Percentiles rank a stretch among this genome's conserved stretches.
Conservation (phyloP, 345 rosid species). For the Citrus sp. region DNA sequence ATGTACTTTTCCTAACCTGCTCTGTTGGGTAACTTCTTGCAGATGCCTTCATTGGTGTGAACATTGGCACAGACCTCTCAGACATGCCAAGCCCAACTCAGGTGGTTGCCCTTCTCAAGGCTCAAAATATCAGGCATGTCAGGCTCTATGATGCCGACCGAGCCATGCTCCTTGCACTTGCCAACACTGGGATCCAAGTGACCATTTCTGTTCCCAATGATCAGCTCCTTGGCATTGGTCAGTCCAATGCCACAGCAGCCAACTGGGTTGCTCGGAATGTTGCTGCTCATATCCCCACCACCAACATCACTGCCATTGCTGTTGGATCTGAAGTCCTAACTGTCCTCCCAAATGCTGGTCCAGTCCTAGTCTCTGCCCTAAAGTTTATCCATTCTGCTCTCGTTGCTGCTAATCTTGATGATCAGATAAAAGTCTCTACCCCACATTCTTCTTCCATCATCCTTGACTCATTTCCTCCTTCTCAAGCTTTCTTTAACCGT, state of each 20-base stretch:
- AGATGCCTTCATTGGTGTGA: conserved; percentile 87
- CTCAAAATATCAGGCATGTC: conserved; percentile 76
- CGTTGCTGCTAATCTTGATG: conserved; percentile 83
- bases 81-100: conserved; percentile 90
- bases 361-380: conserved; percentile 78
- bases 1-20: background rate
- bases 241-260: conserved; percentile 95
- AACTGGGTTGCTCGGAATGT: conserved; percentile 93
- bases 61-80: conserved; percentile 82
- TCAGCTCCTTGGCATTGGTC: conserved; percentile 92
- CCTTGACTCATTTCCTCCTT: conserved; percentile 96
- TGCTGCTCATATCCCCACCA: conserved; percentile 78
- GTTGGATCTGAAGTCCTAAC: conserved; percentile 91
- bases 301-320: conserved; percentile 86
- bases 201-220: conserved; percentile 93
- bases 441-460: conserved; percentile 87
- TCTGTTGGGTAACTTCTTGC: conserved; percentile 13
- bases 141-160: conserved; percentile 85
- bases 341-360: conserved; percentile 66
- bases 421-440: conserved; percentile 82
- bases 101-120: conserved; percentile 80
- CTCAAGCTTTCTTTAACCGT: conserved; percentile 97
- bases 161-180: conserved; percentile 80
- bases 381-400: conserved; percentile 86
- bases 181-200: conserved; percentile 82